Percentiles rank a stretch among this genome's conserved stretches.
Evolutionary conservation across 768 basidiomycete species (phyloP).

Genomic region (Rhodotorula paludigena): DNA sequence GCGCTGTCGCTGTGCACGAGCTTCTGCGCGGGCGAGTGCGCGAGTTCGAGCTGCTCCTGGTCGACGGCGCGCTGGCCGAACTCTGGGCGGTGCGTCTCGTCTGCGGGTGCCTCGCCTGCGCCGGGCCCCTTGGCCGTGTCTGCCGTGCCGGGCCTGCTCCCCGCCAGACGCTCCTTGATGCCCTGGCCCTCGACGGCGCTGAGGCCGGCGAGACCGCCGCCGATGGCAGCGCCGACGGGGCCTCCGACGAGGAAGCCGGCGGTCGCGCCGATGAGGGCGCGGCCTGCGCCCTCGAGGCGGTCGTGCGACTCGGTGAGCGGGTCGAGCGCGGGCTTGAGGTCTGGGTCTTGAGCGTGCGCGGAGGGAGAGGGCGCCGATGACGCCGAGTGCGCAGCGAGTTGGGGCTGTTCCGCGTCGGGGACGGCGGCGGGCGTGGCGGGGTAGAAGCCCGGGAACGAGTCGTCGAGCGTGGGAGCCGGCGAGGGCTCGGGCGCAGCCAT

Average conservation of each 20-base stretch:
- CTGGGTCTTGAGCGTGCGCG: not conserved
- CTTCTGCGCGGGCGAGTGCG: constrained; percentile 16
- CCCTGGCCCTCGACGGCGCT: constrained; percentile 1
- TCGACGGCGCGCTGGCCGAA: constrained; percentile 3
- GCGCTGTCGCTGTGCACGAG: constrained; percentile 3
- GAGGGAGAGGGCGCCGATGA: not conserved
- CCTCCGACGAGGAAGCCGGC: constrained; percentile 20
- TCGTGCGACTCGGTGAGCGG: not conserved
- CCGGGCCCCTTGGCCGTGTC: too few species aligned
- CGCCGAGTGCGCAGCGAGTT: not conserved
- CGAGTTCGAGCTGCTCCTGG: constrained; percentile 6
- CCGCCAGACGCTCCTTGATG: not conserved
- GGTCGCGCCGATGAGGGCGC: not conserved
- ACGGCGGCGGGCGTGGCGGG: constrained; percentile 12
- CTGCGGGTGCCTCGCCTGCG: not conserved
- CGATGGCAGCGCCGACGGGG: not conserved
- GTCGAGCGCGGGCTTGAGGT: not conserved
- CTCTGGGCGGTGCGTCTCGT: constrained; percentile 1
- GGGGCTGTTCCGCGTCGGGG: constrained; percentile 2
- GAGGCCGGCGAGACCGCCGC: constrained; percentile 1
- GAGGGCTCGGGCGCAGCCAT: constrained; percentile 18
- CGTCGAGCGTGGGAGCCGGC: constrained; percentile 14
- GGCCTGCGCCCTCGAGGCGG: not conserved
- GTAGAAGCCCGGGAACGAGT: constrained; percentile 7
- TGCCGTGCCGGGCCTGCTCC: not conserved